Evolutionary conservation across 2,329 filamentous ascomycete species (phyloP), one percentile per base, ranked within the genome.

Genomic region (Akanthomyces dipterigenus): DNA sequence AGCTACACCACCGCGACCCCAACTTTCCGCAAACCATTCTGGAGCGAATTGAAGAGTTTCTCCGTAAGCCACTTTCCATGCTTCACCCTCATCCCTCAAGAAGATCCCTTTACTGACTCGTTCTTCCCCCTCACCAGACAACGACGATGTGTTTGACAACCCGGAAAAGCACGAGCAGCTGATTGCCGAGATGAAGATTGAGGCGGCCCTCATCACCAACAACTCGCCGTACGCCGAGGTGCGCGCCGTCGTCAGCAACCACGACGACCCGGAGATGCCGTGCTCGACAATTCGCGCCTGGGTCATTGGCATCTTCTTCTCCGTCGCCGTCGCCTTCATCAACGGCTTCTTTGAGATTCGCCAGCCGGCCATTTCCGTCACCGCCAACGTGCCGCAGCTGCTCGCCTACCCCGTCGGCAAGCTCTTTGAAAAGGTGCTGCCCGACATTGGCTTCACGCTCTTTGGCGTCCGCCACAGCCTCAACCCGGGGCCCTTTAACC

Each of bases 401-500:
- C 67, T 75, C 5, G 72, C 72, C 1, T 76, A 73, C 60, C 73
- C 74, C 5, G 63, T 72, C 7, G 60, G 60, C 51, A 61, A 61
- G 45, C 60, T 57, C 46, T 64, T 80, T 38, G 78, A 78, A 9
- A 75, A 67, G 48, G 64, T 71, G n/a, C 67, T 82, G 0, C 80
- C 80, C 0, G 75, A 77, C 55, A 77, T 76, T 70, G 75, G 76
- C 3, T 62, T 82, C 60, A 76, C 72, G 0, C 59, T 81, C 4
- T 72, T 72, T 55, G 78, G 78, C 0, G 64, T 71, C 2, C 71
- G 73, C 16, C 73, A 79, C 62, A 75, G 72, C 18, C 70, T 83
- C 16, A 84, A 84, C 63, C 80, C 82, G 0, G 81, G 82, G 0
- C 76, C 76, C 0, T 85, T 85, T 68, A 81, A 79, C 59, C 79